A percentile compares a stretch with the other conserved stretches of the same genome.
phyloP scores from a whole-genome alignment of 192 early-diverging fungal genomes.

The Thoreauomyces humboldtii region DNA sequence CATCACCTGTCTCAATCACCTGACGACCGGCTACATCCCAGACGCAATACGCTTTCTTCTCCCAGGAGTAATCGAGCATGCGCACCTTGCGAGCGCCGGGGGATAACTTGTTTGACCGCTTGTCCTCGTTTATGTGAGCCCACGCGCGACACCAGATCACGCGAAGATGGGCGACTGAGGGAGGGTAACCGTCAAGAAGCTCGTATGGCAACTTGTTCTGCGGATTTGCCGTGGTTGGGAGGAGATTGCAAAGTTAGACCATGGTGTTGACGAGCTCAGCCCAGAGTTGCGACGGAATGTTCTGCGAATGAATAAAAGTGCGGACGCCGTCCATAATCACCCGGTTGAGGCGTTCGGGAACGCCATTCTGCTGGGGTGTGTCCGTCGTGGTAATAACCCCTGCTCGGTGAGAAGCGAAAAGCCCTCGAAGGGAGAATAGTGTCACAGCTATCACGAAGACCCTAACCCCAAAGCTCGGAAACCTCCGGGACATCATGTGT shows the following conservation, averaged over 20 bases:
- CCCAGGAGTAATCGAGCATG: not conserved
- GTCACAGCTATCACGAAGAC: no score
- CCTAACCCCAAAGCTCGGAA: no score
- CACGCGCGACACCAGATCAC: constrained; percentile 11
- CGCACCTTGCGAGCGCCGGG: not conserved
- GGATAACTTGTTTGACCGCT: not conserved
- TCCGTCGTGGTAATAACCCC: constrained; percentile 6
- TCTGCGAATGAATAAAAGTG: not conserved
- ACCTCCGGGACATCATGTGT: no score
- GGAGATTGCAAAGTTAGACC: not conserved
- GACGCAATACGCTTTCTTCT: not conserved
- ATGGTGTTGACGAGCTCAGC: not conserved
- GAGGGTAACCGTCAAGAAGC: not conserved
- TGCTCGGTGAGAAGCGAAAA: no score
- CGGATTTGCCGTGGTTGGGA: not conserved
- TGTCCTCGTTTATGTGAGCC: not conserved
- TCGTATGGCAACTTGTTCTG: not conserved
- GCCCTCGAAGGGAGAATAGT: no score
- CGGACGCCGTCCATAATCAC: not conserved
- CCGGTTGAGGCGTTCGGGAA: constrained; percentile 8
- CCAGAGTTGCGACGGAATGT: not conserved
- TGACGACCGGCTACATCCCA: not conserved
- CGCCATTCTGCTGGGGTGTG: constrained; percentile 24
- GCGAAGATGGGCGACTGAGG: not conserved
- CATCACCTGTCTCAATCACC: not conserved